A percentile compares a stretch with the other conserved stretches of the same genome.
Evolutionary conservation across 208 protist species (phyloP).

Genomic region (Trypanosoma mega): DNA sequence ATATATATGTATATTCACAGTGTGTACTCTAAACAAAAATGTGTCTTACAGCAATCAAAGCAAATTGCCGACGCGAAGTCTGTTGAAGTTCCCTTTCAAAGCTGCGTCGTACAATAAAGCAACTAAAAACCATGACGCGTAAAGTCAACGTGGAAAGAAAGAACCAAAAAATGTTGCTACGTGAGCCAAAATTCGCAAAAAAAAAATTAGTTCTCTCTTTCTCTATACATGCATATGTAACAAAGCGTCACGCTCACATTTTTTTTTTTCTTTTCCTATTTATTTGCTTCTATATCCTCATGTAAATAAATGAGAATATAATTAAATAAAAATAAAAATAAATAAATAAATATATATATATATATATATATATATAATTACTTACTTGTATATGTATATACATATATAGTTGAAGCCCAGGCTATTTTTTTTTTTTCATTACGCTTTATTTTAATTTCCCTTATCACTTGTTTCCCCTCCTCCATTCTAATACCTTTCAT

Average conservation of each 20-base stretch:
- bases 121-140: not conserved
- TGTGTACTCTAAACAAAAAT: no score
- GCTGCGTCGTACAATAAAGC: no score
- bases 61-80: no score
- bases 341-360: not conserved
- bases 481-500: no score
- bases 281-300: not conserved
- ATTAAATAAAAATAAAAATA: not conserved
- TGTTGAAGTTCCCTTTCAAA: no score
- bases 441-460: no score
- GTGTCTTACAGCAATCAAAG: no score
- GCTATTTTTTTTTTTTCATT: not conserved
- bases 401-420: not conserved
- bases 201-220: not conserved
- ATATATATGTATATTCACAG: no score
- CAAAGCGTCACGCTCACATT: conserved; percentile 1
- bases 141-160: conserved; percentile 6
- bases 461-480: no score
- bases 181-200: conserved; percentile 14
- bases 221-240: not conserved
- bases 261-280: not conserved
- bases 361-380: conserved; percentile 3
- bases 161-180: conserved; percentile 15
- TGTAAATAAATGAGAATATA: conserved; percentile 4
- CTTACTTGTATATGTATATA: not conserved